These are phyloP conservation scores for Lipomyces anomalus DNA, from an alignment of 805 yeast species.

Conservation along the genomic window DNA sequence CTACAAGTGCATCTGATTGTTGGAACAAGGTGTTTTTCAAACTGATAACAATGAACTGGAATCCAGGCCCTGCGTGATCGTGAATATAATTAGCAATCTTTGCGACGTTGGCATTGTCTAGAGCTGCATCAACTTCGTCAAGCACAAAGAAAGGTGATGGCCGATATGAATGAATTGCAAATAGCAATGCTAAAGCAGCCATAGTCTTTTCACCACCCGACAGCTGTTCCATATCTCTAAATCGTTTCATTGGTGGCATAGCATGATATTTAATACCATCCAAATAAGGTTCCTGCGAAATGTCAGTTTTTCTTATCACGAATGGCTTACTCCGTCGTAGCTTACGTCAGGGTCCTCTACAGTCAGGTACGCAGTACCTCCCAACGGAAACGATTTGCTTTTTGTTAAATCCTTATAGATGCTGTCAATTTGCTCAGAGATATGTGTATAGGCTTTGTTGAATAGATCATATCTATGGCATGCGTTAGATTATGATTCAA, in stretches of 20 bases:
- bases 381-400: constrained; percentile 63
- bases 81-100: constrained; percentile 81
- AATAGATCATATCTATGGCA: constrained; percentile 42
- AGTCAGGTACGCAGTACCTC: constrained; percentile 89
- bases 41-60: constrained; percentile 90
- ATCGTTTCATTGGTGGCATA: constrained; percentile 93
- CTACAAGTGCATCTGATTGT: constrained; percentile 83
- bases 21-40: constrained; percentile 83
- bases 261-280: constrained; percentile 86
- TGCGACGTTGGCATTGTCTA: constrained; percentile 82
- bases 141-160: constrained; percentile 95
- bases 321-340: too few relatives aligned
- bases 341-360: constrained; percentile 68
- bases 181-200: constrained; percentile 88
- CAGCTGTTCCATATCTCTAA: constrained; percentile 82
- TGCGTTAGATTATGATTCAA: background rate
- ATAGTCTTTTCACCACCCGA: constrained; percentile 97
- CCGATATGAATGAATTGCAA: constrained; percentile 82
- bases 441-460: constrained; percentile 68
- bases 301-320: background rate
- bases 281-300: constrained; percentile 64
- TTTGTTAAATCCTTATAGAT: constrained; percentile 84
- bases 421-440: constrained; percentile 62
- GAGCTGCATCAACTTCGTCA: constrained; percentile 97
- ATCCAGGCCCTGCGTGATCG: constrained; percentile 64